phyloP scores from a whole-genome alignment of 805 yeast genomes.

The Cyberlindnera xylosilytica region DNA sequence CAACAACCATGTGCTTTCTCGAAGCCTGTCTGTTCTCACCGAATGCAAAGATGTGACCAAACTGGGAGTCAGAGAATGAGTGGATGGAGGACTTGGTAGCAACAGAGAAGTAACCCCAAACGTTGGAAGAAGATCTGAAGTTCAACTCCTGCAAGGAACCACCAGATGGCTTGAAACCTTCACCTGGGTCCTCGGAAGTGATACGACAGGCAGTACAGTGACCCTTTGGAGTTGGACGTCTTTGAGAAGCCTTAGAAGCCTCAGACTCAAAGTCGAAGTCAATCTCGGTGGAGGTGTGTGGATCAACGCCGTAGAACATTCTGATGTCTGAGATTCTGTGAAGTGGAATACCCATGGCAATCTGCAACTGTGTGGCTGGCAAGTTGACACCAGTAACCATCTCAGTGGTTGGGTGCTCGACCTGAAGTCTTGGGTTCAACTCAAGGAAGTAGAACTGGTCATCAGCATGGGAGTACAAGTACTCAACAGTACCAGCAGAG shows the following conservation, averaged over 20 bases:
- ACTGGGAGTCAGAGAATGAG: conserved; percentile 96
- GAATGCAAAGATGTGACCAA: conserved; percentile 98
- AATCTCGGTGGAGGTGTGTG: conserved; percentile 84
- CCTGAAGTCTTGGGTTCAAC: conserved; percentile 97
- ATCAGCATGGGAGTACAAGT: conserved; percentile 89
- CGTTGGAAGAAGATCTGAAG: conserved; percentile 95
- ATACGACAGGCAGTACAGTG: conserved; percentile 99
- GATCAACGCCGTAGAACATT: conserved; percentile 90
- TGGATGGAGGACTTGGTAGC: conserved; percentile 96
- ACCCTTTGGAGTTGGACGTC: conserved; percentile 94
- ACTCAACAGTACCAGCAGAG: conserved; percentile 99
- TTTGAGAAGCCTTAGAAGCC: conserved; percentile 71
- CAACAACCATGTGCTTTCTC: conserved; percentile 98
- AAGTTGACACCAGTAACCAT: conserved; percentile 98
- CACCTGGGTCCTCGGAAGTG: conserved; percentile 98
- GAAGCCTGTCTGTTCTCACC: conserved; percentile 98
- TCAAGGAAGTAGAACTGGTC: conserved; percentile 95
- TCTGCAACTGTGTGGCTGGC: conserved; percentile 98
- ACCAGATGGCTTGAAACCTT: conserved; percentile 98
- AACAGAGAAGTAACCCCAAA: conserved; percentile 99
- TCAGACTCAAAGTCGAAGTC: conserved; percentile 85
- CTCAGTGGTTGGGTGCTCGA: conserved; percentile 99
- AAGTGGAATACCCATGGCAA: conserved; percentile 99
- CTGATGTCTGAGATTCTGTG: conserved; percentile 93
- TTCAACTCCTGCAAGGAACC: conserved; percentile 95